Conservation (phyloP, 169 alveolate species). For the Plasmodium fragile region DNA sequence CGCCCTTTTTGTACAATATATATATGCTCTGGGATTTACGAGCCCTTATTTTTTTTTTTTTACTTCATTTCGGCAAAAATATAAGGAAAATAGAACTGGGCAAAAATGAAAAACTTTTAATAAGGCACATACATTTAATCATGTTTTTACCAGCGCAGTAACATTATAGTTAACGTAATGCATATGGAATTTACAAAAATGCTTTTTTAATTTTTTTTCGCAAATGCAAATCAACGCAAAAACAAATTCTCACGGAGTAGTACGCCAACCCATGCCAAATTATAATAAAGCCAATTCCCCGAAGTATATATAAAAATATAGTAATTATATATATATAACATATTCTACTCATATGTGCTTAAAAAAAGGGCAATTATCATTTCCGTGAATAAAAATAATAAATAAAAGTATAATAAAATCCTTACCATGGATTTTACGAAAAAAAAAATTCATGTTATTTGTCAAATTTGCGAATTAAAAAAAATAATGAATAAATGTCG, state of each 20-base stretch:
- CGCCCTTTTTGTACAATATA: neutral
- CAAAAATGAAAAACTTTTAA: neutral
- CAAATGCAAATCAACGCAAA: neutral
- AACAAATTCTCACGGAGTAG: neutral
- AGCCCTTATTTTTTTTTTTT: neutral
- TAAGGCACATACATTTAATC: neutral
- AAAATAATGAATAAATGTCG: neutral
- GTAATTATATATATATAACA: neutral
- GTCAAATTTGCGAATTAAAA: neutral
- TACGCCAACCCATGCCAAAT: neutral
- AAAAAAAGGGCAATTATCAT: neutral
- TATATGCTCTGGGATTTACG: neutral
- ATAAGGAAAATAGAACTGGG: neutral
- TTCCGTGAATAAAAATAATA: conserved; percentile 1
- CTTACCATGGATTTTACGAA: neutral
- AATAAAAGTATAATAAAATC: neutral
- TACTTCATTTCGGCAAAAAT: neutral
- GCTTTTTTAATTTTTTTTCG: neutral
- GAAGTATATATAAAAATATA: neutral
- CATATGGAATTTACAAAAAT: neutral
- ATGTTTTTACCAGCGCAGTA: neutral
- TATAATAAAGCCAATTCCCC: neutral
- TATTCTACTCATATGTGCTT: neutral
- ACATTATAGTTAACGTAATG: neutral
- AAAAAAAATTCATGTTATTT: neutral